Percentiles rank a stretch among this genome's conserved stretches.
Conservation (phyloP, 495 filamentous ascomycete genomes). For the Aspergillus funiculosus region DNA sequence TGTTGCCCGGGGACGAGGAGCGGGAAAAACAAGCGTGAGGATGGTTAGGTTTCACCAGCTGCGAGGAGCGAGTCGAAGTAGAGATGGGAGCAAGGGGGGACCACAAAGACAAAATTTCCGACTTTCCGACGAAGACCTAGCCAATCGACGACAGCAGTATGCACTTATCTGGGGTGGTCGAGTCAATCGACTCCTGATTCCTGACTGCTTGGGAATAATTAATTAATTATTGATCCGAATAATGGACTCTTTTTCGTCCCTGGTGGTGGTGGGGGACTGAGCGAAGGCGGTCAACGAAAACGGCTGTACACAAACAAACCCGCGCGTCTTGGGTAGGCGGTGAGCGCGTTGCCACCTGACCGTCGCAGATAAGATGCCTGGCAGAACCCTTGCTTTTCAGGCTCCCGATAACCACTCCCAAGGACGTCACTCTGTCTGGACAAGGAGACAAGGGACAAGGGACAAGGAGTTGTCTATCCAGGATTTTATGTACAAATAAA, state of each 20-base stretch:
- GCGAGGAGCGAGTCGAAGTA: conserved; percentile 7
- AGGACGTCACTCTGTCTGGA: too few relatives aligned
- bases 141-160: conserved; percentile 5
- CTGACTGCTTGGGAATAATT: conserved; percentile 1
- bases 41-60: conserved; percentile 7
- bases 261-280: conserved; percentile 19
- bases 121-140: conserved; percentile 11
- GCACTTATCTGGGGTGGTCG: conserved; percentile 15
- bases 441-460: too few relatives aligned
- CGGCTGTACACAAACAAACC: conserved; percentile 38
- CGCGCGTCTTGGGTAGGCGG: conserved; percentile 34
- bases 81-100: conserved; percentile 1
- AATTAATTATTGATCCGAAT: too few relatives aligned
- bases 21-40: conserved; percentile 18
- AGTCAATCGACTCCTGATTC: conserved; percentile 9
- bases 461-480: too few relatives aligned
- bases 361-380: not conserved
- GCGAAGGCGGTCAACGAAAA: conserved; percentile 29
- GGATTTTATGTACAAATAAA: too few relatives aligned
- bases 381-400: not conserved
- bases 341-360: conserved; percentile 25
- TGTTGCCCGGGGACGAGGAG: conserved; percentile 21
- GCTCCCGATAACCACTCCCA: not conserved
- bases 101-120: conserved; percentile 3
- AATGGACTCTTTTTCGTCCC: conserved; percentile 17